Conservation (phyloP, 2,329 filamentous ascomycete species). For the Purpureocillium takamizusanense region DNA sequence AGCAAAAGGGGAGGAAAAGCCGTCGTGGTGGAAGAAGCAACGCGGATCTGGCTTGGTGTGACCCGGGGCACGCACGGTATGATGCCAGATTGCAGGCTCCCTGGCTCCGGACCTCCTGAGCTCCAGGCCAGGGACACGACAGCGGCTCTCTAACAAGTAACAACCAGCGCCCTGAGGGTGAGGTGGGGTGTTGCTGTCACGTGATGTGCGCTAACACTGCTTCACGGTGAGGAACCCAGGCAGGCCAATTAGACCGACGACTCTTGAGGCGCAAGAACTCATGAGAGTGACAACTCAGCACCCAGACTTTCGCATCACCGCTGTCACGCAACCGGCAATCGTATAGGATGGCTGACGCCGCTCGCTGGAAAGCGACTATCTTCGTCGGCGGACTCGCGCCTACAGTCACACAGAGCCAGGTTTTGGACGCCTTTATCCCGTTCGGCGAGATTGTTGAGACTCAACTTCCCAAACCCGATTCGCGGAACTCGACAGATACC, state of each 20-base stretch:
- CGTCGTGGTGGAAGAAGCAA: no score
- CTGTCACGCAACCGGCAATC: no score
- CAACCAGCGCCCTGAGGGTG: no score
- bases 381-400: conserved; percentile 85
- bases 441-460: conserved; percentile 95
- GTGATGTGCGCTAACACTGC: no score
- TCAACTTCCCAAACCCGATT: conserved; percentile 79
- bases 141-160: conserved; percentile 1
- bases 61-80: conserved; percentile 15
- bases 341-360: conserved; percentile 63
- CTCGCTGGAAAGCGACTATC: conserved; percentile 82
- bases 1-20: conserved; percentile 8
- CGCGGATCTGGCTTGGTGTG: no score
- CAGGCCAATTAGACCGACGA: conserved; percentile 1
- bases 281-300: neutral
- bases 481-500: conserved; percentile 64
- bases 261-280: no score
- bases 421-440: conserved; percentile 89
- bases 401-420: conserved; percentile 62
- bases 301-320: no score
- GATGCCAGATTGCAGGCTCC: conserved; percentile 37
- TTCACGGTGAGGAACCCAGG: no score
- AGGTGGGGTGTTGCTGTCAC: no score
- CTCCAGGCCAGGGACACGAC: conserved; percentile 5
- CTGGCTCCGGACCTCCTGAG: conserved; percentile 11